Conservation (phyloP, 352 stramenopile species). For the Phytophthora quininea region DNA sequence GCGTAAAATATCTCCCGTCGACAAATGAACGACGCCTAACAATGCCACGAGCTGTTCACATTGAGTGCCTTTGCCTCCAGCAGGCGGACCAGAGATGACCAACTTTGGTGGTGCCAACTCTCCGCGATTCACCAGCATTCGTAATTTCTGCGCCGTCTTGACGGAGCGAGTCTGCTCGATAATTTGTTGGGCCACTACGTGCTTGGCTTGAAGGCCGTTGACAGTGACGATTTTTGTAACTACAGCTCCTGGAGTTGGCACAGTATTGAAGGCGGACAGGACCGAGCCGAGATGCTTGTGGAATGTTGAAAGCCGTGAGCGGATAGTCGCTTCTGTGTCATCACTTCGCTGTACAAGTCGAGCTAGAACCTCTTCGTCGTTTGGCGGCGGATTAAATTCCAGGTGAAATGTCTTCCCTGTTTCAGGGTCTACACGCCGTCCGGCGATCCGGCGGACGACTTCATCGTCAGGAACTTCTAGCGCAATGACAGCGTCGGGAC, state of each 20-base stretch:
- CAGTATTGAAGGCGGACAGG: conserved; percentile 39
- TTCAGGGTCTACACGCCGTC: conserved; percentile 94
- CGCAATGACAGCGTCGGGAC: conserved; percentile 91
- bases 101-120: conserved; percentile 79
- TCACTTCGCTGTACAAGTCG: conserved; percentile 90
- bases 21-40: conserved; percentile 92
- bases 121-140: conserved; percentile 40
- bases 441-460: conserved; percentile 96
- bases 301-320: conserved; percentile 88
- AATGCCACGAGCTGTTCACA: conserved; percentile 90
- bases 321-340: conserved; percentile 93
- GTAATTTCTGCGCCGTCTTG: conserved; percentile 51
- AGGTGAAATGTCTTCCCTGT: conserved; percentile 96
- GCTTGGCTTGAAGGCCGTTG: conserved; percentile 54
- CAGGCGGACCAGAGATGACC: conserved; percentile 91
- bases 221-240: conserved; percentile 44
- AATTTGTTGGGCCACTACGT: conserved; percentile 42
- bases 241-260: conserved; percentile 1
- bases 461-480: conserved; percentile 95
- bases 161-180: conserved; percentile 39
- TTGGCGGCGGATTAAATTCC: conserved; percentile 94
- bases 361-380: conserved; percentile 59
- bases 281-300: conserved; percentile 77
- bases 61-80: conserved; percentile 94
- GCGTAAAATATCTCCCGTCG: conserved; percentile 92